Evolutionary conservation across 805 yeast genomes (phyloP).

Genomic region (Candida dajiaensis): DNA sequence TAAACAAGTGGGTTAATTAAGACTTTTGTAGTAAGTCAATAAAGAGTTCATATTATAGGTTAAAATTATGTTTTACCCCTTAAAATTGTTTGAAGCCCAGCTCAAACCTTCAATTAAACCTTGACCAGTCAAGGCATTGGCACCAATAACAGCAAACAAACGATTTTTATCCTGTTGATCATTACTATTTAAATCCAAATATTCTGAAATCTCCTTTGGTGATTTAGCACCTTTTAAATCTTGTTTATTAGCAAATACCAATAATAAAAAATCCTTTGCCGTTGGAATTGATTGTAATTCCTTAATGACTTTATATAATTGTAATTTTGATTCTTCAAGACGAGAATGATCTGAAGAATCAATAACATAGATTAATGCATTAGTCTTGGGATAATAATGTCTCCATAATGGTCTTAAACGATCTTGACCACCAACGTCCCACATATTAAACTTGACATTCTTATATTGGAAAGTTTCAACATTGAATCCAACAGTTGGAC

Average conservation of each 20-base stretch:
- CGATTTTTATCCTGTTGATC: slow-evolving; percentile 52
- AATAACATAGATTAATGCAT: slow-evolving; percentile 85
- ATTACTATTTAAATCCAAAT: slow-evolving; percentile 52
- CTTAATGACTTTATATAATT: slow-evolving; percentile 67
- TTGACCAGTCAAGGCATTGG: slow-evolving; percentile 84
- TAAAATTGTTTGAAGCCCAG: slow-evolving; percentile 70
- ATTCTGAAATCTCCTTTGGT: slow-evolving; percentile 79
- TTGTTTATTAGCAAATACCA: slow-evolving; percentile 90
- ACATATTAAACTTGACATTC: slow-evolving; percentile 78
- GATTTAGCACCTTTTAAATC: slow-evolving; percentile 88
- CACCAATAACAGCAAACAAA: slow-evolving; percentile 87
- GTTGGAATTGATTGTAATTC: slow-evolving; percentile 52
- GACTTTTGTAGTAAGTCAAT: too few species aligned
- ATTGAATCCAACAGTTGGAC: slow-evolving; percentile 92
- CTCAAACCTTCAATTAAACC: slow-evolving; percentile 84
- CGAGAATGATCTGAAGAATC: slow-evolving; percentile 74
- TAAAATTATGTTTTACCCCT: not conserved
- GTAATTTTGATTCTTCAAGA: slow-evolving; percentile 71
- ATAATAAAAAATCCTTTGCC: slow-evolving; percentile 68
- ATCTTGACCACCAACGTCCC: slow-evolving; percentile 98
- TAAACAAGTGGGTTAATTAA: too few species aligned
- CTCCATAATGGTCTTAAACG: slow-evolving; percentile 91
- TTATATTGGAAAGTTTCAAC: slow-evolving; percentile 81
- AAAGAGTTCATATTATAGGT: too few species aligned
- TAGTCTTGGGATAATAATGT: slow-evolving; percentile 90